Percentiles rank a stretch among this genome's conserved stretches.
Conservation (phyloP, 2,329 filamentous ascomycete species). For the Trichophyton benhamiae region DNA sequence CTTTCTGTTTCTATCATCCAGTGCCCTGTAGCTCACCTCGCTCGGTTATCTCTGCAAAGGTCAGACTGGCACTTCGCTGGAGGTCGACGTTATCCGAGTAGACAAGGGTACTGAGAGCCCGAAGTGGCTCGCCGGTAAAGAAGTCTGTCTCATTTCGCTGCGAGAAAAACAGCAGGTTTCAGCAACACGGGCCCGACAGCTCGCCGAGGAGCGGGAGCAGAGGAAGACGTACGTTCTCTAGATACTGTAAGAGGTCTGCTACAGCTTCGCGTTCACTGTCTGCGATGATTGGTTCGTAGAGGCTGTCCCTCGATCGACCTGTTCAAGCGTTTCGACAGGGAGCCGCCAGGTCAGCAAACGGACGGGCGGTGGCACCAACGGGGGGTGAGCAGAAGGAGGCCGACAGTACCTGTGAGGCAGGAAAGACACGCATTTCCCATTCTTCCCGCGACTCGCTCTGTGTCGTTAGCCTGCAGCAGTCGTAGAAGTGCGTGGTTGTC, state of each 20-base stretch:
- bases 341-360: constrained; percentile 29
- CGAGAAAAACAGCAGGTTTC: constrained; percentile 5
- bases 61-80: constrained; percentile 91
- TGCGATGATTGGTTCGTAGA: constrained; percentile 77
- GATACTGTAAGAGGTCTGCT: constrained; percentile 83
- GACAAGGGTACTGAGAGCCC: constrained; percentile 85
- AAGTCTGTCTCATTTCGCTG: constrained; percentile 96
- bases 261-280: constrained; percentile 96
- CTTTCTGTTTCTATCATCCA: not conserved
- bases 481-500: not conserved
- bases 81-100: constrained; percentile 98
- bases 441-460: constrained; percentile 8
- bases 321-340: constrained; percentile 17
- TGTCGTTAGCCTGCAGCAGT: not conserved
- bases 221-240: constrained; percentile 67
- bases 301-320: constrained; percentile 67
- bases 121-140: constrained; percentile 89
- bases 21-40: constrained; percentile 61
- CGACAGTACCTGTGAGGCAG: constrained; percentile 25
- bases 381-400: constrained; percentile 20
- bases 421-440: constrained; percentile 31
- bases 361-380: constrained; percentile 27
- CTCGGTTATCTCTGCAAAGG: constrained; percentile 97
- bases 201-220: not conserved
- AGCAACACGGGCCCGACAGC: not conserved